Evolutionary conservation across 352 stramenopile species (phyloP), one percentile per base, ranked within the genome.

Genomic region (Paralagenidium karlingii): DNA sequence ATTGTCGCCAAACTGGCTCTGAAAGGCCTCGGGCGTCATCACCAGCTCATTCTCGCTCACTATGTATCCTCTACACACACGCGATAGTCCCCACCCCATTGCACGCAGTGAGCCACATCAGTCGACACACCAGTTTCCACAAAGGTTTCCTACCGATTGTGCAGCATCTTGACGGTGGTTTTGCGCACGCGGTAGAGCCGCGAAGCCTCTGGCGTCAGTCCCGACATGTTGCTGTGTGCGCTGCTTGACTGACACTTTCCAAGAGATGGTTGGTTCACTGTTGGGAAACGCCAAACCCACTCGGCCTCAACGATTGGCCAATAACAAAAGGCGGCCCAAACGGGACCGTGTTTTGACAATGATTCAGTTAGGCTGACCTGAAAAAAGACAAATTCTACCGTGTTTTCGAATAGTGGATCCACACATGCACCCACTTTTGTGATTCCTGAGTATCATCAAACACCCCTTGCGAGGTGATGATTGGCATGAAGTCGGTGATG

Each of bases 31-130:
- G 25, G 91, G 83, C 24, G 92, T 96, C 81, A 98, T 97, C 34
- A 98, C 85, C 40, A 96, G 65, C 59, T 98, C 85, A 40, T 97
- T 91, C 43, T 97, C 81, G 50, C 80, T 90, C 45, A 99, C 93
- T 62, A 98, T 97, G 68, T 99, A 99, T 18, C 91, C 90, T 26
- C 94, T 95, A 76, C 12, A 69, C 50, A 34, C 55, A 60, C 25
- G 16, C 3, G 21, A 43, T 21, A 44, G 11, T 18, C 29, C 21
- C 5, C 3, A 3, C 13, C 6, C 21, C 10, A 38, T 20, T n/a
- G 3, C 11, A 19, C 19, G 25, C 7, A 13, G 24, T n/a, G 10
- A 2, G 12, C 4, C 12, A 11, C 1, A 15, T 5, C 18, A 19
- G 26, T 28, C 18, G 19, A 6, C 21, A 37, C 15, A 37, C 15